Evolutionary conservation across 2,329 filamentous ascomycete species (phyloP), one percentile per base, ranked within the genome.

Genomic region (Ophiostoma himal-ulmi): DNA sequence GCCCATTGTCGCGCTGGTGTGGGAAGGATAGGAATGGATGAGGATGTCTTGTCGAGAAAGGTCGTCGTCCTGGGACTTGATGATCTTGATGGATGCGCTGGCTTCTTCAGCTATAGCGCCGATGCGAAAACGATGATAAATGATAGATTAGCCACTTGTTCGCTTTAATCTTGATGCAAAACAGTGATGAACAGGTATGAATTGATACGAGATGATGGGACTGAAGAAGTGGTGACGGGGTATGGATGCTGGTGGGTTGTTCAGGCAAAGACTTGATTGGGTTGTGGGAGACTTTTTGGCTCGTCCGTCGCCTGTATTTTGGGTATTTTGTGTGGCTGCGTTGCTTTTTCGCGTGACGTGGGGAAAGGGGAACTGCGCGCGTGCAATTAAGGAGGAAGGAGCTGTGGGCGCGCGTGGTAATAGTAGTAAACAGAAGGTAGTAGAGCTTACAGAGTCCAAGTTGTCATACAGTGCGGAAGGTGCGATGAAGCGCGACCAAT

Each of bases 261-360:
- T 34, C 6, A 57, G 67, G 36, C n/a, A 37, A 57, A 48, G 67
- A 44, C n/a, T 41, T 70, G 41, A 54, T 54, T 69, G 39, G 41
- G 60, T 65, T 65, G 36, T 65, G 62, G 62, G 20, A 65, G 62
- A 39, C 34, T 37, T 65, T 65, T 39, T 65, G 36, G 17, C 14
- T 64, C 34, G 20, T 30, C 30, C n/a, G 37, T 67, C 17, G 39
- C 39, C 34, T 39, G 36, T 41, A 41, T 44, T 66, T 37, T 37
- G 60, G 5, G 1, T 34, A 64, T 68, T 65, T 71, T 67, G 17
- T 22, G 68, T 70, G 70, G 67, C 48, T 67, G 69, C 39, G 69
- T 62, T 68, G 62, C 64, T 69, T 70, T 69, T 73, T 72, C 71
- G 71, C 71, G 73, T 73, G 73, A 72, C 70, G 73, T 73, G 73